Evolutionary conservation across 2,329 filamentous ascomycete genomes (phyloP).

Genomic region (Ophiobolus disseminans): DNA sequence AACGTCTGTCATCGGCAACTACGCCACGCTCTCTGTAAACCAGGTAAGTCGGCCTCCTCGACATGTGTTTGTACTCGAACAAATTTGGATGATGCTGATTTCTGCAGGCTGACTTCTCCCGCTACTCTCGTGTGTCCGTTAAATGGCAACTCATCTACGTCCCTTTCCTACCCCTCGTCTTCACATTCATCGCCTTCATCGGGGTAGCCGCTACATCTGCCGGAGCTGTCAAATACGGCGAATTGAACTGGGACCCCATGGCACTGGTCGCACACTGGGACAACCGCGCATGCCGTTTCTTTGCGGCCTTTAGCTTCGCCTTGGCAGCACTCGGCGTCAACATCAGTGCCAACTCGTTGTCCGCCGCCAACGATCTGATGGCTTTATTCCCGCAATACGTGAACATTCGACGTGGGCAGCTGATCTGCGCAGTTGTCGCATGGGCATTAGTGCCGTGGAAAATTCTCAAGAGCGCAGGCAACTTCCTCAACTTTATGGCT

Average conservation of each 20-base stretch:
- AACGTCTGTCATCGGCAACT: constrained; percentile 60
- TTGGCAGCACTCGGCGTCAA: constrained; percentile 62
- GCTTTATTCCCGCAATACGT: constrained; percentile 61
- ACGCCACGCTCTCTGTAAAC: constrained; percentile 60
- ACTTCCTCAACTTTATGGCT: constrained; percentile 66
- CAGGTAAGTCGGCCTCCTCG: constrained; percentile 37
- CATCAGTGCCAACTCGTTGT: constrained; percentile 60
- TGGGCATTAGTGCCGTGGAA: constrained; percentile 58
- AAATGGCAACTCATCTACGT: constrained; percentile 61
- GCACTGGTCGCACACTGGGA: constrained; percentile 49
- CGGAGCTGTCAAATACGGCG: constrained; percentile 59
- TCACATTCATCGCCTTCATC: constrained; percentile 62
- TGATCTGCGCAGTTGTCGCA: constrained; percentile 54
- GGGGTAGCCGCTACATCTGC: constrained; percentile 67
- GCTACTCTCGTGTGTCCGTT: constrained; percentile 57
- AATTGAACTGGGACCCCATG: constrained; percentile 54
- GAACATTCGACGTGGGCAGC: constrained; percentile 59
- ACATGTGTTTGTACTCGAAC: not conserved
- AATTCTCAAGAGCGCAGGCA: constrained; percentile 52
- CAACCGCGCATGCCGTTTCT: constrained; percentile 50
- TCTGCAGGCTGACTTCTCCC: constrained; percentile 63
- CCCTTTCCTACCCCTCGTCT: constrained; percentile 60
- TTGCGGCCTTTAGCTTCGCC: constrained; percentile 53
- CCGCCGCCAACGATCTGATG: constrained; percentile 62
- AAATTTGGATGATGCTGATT: constrained; percentile 11